These are phyloP conservation scores for Tuctoria greenei DNA, from an alignment of 176 grass and related monocot genomes.

Conservation along the genomic window DNA sequence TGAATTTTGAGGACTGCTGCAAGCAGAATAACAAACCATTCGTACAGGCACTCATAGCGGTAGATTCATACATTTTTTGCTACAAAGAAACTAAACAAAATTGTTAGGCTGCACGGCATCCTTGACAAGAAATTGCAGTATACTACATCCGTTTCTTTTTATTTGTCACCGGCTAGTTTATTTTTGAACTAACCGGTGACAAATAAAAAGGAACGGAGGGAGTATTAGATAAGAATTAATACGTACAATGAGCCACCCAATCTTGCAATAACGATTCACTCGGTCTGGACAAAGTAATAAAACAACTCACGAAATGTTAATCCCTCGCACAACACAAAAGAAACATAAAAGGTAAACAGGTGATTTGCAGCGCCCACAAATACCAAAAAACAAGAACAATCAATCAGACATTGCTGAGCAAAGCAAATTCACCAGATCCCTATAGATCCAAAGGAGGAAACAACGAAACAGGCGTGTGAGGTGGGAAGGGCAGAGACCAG, in stretches of 20 bases:
- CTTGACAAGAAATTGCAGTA: background rate
- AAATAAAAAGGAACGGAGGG: too few relatives aligned
- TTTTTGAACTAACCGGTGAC: too few relatives aligned
- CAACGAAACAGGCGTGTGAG: background rate
- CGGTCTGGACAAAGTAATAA: background rate
- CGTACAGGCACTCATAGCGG: background rate
- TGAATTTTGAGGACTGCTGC: background rate
- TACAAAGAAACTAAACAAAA: background rate
- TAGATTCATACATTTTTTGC: background rate
- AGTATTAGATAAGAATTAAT: background rate
- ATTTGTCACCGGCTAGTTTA: too few relatives aligned
- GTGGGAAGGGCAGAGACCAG: background rate
- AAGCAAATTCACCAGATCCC: background rate
- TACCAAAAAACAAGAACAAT: background rate
- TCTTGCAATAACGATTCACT: constrained; percentile 3
- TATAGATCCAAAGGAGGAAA: background rate
- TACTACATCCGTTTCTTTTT: too few relatives aligned
- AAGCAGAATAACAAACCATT: background rate
- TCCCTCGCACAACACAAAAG: background rate
- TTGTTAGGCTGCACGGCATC: background rate
- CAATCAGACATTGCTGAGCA: background rate
- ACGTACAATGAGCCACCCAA: too few relatives aligned
- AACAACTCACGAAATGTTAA: background rate
- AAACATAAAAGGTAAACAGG: background rate
- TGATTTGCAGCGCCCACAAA: background rate